Evolutionary conservation across 768 basidiomycete genomes (phyloP).

Genomic region (Agaricus subrufescens): DNA sequence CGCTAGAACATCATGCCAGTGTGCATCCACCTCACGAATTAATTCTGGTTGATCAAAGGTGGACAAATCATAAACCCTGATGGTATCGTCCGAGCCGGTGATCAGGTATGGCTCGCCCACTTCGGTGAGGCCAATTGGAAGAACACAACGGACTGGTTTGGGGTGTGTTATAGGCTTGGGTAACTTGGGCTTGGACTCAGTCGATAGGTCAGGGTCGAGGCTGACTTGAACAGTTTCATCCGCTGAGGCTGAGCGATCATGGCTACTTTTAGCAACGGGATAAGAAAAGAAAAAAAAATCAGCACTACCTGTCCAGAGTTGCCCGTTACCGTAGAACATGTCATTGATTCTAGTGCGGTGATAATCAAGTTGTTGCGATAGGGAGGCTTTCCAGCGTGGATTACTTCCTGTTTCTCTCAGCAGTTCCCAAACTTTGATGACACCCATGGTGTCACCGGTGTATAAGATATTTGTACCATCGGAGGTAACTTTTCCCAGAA

Average conservation of each 20-base stretch:
- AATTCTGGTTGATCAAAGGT: constrained; percentile 62
- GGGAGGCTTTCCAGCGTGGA: constrained; percentile 46
- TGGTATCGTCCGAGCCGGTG: constrained; percentile 79
- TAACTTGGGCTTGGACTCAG: constrained; percentile 23
- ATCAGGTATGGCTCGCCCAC: constrained; percentile 72
- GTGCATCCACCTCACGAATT: constrained; percentile 74
- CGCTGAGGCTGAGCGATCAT: constrained; percentile 59
- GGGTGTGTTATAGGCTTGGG: constrained; percentile 56
- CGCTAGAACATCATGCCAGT: constrained; percentile 85
- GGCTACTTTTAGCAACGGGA: neutral
- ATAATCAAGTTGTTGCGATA: constrained; percentile 52
- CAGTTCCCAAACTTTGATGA: constrained; percentile 79
- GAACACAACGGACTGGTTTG: constrained; percentile 63
- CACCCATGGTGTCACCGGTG: constrained; percentile 90
- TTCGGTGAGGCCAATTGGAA: constrained; percentile 60
- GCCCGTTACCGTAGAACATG: constrained; percentile 55
- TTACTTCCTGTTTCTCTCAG: constrained; percentile 31
- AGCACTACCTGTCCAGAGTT: constrained; percentile 83
- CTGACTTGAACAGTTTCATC: constrained; percentile 79
- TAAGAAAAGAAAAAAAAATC: neutral
- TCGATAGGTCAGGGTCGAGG: constrained; percentile 31
- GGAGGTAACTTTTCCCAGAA: constrained; percentile 51
- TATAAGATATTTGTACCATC: constrained; percentile 52
- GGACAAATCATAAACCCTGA: constrained; percentile 79
- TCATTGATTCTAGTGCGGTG: constrained; percentile 87